A percentile compares a stretch with the other conserved stretches of the same genome.
These are phyloP conservation scores for Dentipellis sp. DNA, from an alignment of 768 basidiomycete genomes.

Conservation along the genomic window DNA sequence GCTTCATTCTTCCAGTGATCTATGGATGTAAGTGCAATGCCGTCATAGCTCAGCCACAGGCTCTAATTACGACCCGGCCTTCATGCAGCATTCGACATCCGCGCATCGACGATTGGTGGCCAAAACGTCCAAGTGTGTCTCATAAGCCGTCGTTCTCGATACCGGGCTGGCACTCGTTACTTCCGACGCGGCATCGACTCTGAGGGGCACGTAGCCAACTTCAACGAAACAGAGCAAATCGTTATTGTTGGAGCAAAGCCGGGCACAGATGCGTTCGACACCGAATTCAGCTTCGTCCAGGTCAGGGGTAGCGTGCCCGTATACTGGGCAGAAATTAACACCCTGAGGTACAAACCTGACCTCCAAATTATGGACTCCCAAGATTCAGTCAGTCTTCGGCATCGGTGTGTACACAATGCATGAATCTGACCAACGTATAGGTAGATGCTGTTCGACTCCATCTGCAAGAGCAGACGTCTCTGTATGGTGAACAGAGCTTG, in stretches of 20 bases:
- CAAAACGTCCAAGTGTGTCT: slow-evolving; percentile 76
- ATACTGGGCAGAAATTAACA: slow-evolving; percentile 97
- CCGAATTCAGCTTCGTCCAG: slow-evolving; percentile 83
- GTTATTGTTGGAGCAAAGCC: slow-evolving; percentile 61
- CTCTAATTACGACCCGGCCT: not conserved
- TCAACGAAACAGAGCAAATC: slow-evolving; percentile 97
- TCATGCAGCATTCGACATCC: slow-evolving; percentile 73
- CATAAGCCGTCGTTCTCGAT: slow-evolving; percentile 89
- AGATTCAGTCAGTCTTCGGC: slow-evolving; percentile 55
- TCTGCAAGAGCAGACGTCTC: slow-evolving; percentile 57
- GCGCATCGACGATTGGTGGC: slow-evolving; percentile 64
- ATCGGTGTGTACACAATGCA: not conserved
- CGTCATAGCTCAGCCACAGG: not conserved
- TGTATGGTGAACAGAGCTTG: slow-evolving; percentile 72
- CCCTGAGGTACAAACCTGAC: slow-evolving; percentile 91
- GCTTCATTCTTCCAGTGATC: slow-evolving; percentile 86
- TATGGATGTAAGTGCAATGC: slow-evolving; percentile 76
- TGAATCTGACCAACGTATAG: slow-evolving; percentile 29
- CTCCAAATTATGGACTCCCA: slow-evolving; percentile 90
- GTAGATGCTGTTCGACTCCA: slow-evolving; percentile 64
- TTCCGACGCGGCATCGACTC: slow-evolving; percentile 90
- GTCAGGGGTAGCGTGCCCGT: slow-evolving; percentile 89
- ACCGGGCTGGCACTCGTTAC: slow-evolving; percentile 94
- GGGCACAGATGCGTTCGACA: slow-evolving; percentile 39
- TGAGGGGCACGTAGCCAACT: slow-evolving; percentile 89